Conservation (phyloP, 805 yeast species). For the Candida tallmaniae region DNA sequence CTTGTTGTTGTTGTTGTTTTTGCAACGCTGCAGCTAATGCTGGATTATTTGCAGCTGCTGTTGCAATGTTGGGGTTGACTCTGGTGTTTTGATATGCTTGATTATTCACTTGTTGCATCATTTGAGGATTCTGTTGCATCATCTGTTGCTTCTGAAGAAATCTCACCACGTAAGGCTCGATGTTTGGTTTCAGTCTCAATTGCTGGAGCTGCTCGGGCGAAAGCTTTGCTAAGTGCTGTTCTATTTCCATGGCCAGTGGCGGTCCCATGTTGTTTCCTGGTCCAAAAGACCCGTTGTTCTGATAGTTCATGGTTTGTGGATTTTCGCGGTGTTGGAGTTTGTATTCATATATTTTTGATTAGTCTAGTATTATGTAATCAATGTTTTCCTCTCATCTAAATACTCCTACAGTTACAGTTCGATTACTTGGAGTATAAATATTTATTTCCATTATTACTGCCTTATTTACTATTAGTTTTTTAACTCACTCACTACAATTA, state of each 20-base stretch:
- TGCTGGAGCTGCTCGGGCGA: constrained; percentile 42
- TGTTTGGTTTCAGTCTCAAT: constrained; percentile 39
- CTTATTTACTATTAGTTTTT: no score
- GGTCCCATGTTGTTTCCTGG: constrained; percentile 4
- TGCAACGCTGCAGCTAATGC: constrained; percentile 1
- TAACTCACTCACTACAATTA: no score
- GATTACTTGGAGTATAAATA: no score
- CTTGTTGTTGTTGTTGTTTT: constrained; percentile 17
- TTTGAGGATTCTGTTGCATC: constrained; percentile 14
- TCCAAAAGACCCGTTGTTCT: no score
- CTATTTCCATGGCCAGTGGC: constrained; percentile 6
- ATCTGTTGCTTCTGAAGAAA: constrained; percentile 34
- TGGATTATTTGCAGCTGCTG: constrained; percentile 1
- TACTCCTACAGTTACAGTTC: no score
- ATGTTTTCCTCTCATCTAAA: neutral
- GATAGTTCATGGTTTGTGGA: no score
- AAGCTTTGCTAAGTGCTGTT: constrained; percentile 23
- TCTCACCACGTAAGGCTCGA: constrained; percentile 36
- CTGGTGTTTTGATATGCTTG: no score
- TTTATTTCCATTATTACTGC: no score
- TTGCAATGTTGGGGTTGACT: neutral
- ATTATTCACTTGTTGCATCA: constrained; percentile 5
- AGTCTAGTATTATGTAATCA: neutral
- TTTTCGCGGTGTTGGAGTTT: no score
- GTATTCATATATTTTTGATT: no score